These are phyloP conservation scores for Trichoderma reesei DNA, from an alignment of 495 filamentous ascomycete species.

Conservation along the genomic window DNA sequence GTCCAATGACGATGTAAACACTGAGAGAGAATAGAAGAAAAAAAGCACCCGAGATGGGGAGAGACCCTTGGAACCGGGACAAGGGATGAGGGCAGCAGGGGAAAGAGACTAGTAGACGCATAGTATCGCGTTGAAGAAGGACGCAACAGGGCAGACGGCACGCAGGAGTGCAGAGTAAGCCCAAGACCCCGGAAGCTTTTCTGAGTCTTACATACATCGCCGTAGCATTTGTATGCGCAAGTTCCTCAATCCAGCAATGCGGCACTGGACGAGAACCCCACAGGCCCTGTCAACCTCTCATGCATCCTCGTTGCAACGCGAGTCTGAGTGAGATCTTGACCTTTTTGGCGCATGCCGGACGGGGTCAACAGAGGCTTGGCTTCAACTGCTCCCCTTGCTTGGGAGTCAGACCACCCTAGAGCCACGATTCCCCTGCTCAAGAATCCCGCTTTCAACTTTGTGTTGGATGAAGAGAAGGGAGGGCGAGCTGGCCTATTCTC, in stretches of 20 bases:
- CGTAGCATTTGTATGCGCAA: background rate
- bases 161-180: too few relatives aligned
- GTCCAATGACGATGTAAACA: too few relatives aligned
- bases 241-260: constrained; percentile 1
- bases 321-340: constrained; percentile 1
- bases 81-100: background rate
- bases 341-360: background rate
- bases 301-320: background rate
- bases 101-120: too few relatives aligned
- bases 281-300: background rate
- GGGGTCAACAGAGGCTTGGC: background rate
- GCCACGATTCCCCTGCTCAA: background rate
- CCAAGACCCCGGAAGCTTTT: background rate
- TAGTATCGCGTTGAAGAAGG: too few relatives aligned
- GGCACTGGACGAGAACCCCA: background rate
- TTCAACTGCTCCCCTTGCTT: background rate
- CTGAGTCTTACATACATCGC: background rate
- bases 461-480: too few relatives aligned
- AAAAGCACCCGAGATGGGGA: too few relatives aligned
- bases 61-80: background rate
- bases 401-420: too few relatives aligned
- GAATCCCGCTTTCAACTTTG: too few relatives aligned
- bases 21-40: too few relatives aligned
- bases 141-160: background rate
- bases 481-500: too few relatives aligned